phyloP scores from a whole-genome alignment of 345 rosid species.

The Syzygium grande region DNA sequence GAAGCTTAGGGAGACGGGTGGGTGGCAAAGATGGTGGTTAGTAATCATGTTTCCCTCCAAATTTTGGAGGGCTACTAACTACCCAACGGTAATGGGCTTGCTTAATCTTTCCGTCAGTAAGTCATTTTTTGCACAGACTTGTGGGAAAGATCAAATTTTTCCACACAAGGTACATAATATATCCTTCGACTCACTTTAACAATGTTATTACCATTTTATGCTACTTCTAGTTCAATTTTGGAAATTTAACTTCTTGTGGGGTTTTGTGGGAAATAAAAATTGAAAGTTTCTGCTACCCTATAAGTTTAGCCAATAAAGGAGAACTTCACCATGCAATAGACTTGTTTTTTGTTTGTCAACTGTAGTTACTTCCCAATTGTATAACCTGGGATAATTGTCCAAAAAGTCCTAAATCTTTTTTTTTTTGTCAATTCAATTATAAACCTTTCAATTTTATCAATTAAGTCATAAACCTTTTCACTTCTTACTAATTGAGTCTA shows the following conservation, averaged over 20 bases:
- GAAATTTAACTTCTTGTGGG: not conserved
- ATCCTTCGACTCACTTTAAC: not conserved
- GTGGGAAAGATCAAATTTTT: not conserved
- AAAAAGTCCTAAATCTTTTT: too few relatives aligned
- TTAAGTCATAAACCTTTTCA: too few relatives aligned
- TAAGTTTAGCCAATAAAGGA: not conserved
- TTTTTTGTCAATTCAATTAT: too few relatives aligned
- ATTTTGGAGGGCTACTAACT: constrained; percentile 3
- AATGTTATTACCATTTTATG: not conserved
- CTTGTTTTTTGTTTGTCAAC: too few relatives aligned
- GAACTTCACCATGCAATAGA: not conserved
- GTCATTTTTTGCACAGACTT: not conserved
- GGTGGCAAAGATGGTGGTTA: constrained; percentile 39
- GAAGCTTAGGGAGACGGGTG: constrained; percentile 36
- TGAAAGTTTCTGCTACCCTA: not conserved
- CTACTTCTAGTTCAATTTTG: not conserved
- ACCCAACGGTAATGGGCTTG: not conserved
- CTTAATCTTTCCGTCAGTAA: not conserved
- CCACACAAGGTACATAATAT: not conserved
- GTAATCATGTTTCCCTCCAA: constrained; percentile 35
- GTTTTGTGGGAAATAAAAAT: not conserved
- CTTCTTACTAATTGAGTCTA: too few relatives aligned
- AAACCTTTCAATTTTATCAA: too few relatives aligned
- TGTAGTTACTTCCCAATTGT: too few relatives aligned
- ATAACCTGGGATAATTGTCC: too few relatives aligned